Percentiles rank a stretch among this genome's conserved stretches.
Evolutionary conservation across 192 early-diverging fungal genomes (phyloP).

Genomic region (Gryganskiella cystojenkinii): DNA sequence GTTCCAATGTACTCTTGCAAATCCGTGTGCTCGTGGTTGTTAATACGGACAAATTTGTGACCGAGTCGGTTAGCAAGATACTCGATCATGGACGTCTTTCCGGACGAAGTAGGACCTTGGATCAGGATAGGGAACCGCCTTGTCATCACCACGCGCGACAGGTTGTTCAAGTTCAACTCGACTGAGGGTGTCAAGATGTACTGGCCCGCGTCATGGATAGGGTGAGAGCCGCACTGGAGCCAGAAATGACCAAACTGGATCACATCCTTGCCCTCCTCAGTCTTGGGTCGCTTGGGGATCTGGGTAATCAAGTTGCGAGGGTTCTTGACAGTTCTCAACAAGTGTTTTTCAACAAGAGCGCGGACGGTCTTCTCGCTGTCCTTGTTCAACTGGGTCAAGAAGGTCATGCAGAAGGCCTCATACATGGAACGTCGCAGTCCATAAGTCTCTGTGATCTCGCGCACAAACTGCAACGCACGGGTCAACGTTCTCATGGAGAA

Average conservation of each 20-base stretch:
- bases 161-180: conserved; percentile 81
- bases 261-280: conserved; percentile 49
- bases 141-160: conserved; percentile 93
- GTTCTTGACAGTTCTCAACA: conserved; percentile 70
- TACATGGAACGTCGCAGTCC: conserved; percentile 86
- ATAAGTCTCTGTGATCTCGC: conserved; percentile 77
- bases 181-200: conserved; percentile 95
- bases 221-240: conserved; percentile 70
- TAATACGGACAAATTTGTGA: conserved; percentile 97
- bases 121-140: conserved; percentile 94
- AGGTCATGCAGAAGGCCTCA: conserved; percentile 97
- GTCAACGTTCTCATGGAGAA: conserved; percentile 94
- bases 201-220: conserved; percentile 48
- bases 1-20: conserved; percentile 97
- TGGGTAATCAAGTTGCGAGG: conserved; percentile 64
- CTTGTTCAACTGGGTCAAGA: conserved; percentile 86
- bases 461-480: conserved; percentile 85
- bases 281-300: conserved; percentile 65
- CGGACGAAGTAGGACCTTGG: conserved; percentile 97
- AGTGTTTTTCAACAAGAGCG: conserved; percentile 64
- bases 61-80: conserved; percentile 91
- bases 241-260: conserved; percentile 90
- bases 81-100: conserved; percentile 99
- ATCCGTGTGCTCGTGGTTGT: conserved; percentile 99
- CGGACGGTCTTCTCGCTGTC: conserved; percentile 70